phyloP scores from a whole-genome alignment of 2,329 filamentous ascomycete species.

The Stagonosporopsis cucurbitacearum region DNA sequence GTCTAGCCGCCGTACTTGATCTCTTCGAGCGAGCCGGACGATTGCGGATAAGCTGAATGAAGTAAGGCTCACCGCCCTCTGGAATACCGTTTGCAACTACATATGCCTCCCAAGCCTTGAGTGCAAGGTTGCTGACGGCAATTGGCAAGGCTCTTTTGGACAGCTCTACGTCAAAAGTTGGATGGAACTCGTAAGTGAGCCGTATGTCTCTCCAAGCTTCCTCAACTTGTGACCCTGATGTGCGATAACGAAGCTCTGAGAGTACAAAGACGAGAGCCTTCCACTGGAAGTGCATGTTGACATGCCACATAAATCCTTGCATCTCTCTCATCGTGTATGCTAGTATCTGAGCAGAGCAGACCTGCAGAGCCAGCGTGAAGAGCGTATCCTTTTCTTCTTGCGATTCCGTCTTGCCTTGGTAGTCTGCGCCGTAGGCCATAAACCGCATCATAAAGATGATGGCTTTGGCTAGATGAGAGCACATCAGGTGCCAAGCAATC shows the following conservation, averaged over 20 bases:
- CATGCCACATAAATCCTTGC: conserved; percentile 55
- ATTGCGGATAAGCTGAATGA: conserved; percentile 30
- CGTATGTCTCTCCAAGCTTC: conserved; percentile 56
- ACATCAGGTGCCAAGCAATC: conserved; percentile 55
- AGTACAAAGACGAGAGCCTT: conserved; percentile 61
- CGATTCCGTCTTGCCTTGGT: conserved; percentile 41
- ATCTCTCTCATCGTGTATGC: conserved; percentile 49
- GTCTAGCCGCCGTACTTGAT: not conserved
- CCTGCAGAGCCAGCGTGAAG: conserved; percentile 51
- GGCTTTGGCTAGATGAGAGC: conserved; percentile 53
- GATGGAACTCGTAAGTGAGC: conserved; percentile 53
- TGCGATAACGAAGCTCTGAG: conserved; percentile 36
- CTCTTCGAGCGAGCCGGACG: conserved; percentile 10
- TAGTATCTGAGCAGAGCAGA: conserved; percentile 52
- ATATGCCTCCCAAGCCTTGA: conserved; percentile 54
- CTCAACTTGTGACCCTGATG: conserved; percentile 33
- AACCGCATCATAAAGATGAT: conserved; percentile 53
- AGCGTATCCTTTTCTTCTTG: conserved; percentile 49
- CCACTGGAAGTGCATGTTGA: conserved; percentile 59
- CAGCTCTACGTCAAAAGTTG: conserved; percentile 46
- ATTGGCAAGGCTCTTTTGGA: conserved; percentile 50
- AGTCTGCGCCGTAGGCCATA: conserved; percentile 54
- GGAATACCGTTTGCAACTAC: conserved; percentile 15
- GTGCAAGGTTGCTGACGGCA: conserved; percentile 52
- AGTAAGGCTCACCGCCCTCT: conserved; percentile 26